Conservation (phyloP, 1,139 yeast genomes). For the Arxiozyma bovina region DNA sequence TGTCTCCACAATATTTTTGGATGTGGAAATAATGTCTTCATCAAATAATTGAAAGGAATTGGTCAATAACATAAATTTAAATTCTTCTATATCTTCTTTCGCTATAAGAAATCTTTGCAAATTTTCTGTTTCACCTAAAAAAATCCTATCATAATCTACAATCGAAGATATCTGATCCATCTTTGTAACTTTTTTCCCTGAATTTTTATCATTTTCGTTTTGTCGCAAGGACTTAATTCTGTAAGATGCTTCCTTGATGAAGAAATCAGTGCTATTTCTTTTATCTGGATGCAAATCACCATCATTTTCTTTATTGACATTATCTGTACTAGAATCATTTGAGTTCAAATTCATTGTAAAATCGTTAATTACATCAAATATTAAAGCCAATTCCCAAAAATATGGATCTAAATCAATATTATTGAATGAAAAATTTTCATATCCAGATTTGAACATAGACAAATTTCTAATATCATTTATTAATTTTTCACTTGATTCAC, state of each 20-base stretch:
- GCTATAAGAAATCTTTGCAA: slow-evolving; percentile 37
- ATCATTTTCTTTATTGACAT: neutral
- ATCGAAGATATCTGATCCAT: slow-evolving; percentile 13
- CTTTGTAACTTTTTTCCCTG: slow-evolving; percentile 4
- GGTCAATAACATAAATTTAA: slow-evolving; percentile 33
- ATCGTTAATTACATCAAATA: slow-evolving; percentile 43
- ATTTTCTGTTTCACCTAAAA: slow-evolving; percentile 31
- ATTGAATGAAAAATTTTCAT: slow-evolving; percentile 45
- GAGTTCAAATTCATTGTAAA: slow-evolving; percentile 6
- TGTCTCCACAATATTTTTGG: slow-evolving; percentile 18
- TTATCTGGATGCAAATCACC: neutral
- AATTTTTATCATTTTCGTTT: neutral
- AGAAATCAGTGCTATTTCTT: neutral
- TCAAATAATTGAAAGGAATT: slow-evolving; percentile 24
- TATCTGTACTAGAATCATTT: neutral
- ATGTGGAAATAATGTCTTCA: slow-evolving; percentile 21
- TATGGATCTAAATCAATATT: slow-evolving; percentile 56
- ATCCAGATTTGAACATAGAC: slow-evolving; percentile 29
- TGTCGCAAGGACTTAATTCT: neutral
- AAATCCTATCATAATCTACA: slow-evolving; percentile 32
- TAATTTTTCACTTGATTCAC: slow-evolving; percentile 27
- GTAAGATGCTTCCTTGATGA: slow-evolving; percentile 1
- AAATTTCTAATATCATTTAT: slow-evolving; percentile 32
- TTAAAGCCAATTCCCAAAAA: slow-evolving; percentile 52
- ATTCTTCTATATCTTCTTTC: slow-evolving; percentile 38